Evolutionary conservation across 2,329 filamentous ascomycete genomes (phyloP), one percentile per base, ranked within the genome.

Genomic region (Monosporascus ibericus): DNA sequence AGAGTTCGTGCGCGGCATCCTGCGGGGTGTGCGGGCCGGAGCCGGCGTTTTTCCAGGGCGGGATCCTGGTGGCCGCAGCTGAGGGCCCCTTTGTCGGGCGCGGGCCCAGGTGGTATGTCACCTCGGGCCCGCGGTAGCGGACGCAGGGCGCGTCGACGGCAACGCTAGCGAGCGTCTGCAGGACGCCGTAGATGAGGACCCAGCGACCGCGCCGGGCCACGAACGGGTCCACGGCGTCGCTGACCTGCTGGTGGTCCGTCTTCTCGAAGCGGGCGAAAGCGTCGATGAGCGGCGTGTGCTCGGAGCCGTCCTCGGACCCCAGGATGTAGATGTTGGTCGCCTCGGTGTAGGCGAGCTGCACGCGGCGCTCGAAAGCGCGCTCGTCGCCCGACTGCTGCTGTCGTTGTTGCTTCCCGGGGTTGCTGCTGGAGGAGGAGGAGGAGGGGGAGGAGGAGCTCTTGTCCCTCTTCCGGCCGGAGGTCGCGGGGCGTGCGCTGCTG

Each of bases 161-260:
- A 6, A 86, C 71, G 24, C 77, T 78, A 2, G 81, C 81, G 2
- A 85, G 73, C 0, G 77, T 79, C 65, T 86, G 82, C 17, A 85
- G 66, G 11, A 85, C 68, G 3, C 77, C 79, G 59, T 85, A 85
- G 22, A 85, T 74, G 3, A 85, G 69, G 4, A 83, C 70, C 82
- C 82, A 86, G 22, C 82, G 77, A 9, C 79, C 81, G 11, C 78
- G 75, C 1, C 82, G 77, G 3, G 80, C 81, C 18, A 72, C 73
- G 48, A 74, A 75, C 1, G 80, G 80, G 56, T 83, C 77, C 8
- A 80, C 65, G 40, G 78, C 74, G 24, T 72, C 71, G 2, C 78
- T 65, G 5, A 66, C 34, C 11, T 48, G 46, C 7, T 42, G 39
- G 5, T 64, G 70, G 55, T 85, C 80, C 0, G 65, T 59, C 65